Evolutionary conservation across 108 stramenopile genomes (phyloP).

Genomic region (Fragilaria crotonensis): DNA sequence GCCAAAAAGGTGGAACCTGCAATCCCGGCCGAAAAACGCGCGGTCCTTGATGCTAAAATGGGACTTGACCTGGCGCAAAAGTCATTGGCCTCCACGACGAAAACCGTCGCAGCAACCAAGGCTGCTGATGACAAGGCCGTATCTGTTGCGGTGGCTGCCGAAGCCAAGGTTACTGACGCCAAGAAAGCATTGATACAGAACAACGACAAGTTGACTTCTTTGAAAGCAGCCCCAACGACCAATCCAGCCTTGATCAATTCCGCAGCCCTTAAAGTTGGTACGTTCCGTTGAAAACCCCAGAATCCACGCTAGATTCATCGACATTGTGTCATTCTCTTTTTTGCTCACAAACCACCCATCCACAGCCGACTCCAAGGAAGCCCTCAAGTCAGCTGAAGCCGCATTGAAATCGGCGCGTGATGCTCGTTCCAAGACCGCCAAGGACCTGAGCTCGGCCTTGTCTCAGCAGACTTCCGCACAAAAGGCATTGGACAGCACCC

Average conservation of each 20-base stretch:
- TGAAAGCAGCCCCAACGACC: background rate
- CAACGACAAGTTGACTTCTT: constrained; percentile 1
- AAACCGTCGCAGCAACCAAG: background rate
- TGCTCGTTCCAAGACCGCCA: background rate
- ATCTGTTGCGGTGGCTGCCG: background rate
- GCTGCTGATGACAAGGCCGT: background rate
- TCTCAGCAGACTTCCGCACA: background rate
- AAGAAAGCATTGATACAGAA: constrained; percentile 3
- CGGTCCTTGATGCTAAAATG: background rate
- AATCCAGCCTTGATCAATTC: background rate
- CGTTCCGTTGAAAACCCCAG: too few species aligned
- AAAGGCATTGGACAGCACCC: background rate
- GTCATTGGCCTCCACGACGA: too few species aligned
- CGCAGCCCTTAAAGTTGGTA: background rate
- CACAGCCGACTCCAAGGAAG: background rate
- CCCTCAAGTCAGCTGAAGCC: background rate
- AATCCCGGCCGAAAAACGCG: background rate
- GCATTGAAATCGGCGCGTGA: background rate
- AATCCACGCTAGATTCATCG: too few species aligned
- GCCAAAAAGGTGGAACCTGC: background rate
- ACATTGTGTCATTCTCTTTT: too few species aligned
- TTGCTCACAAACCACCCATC: background rate
- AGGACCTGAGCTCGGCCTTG: background rate
- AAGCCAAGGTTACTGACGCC: background rate
- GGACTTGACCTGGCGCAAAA: background rate